phyloP scores from a whole-genome alignment of 176 grass and related monocot species.

The Oryza nivara region DNA sequence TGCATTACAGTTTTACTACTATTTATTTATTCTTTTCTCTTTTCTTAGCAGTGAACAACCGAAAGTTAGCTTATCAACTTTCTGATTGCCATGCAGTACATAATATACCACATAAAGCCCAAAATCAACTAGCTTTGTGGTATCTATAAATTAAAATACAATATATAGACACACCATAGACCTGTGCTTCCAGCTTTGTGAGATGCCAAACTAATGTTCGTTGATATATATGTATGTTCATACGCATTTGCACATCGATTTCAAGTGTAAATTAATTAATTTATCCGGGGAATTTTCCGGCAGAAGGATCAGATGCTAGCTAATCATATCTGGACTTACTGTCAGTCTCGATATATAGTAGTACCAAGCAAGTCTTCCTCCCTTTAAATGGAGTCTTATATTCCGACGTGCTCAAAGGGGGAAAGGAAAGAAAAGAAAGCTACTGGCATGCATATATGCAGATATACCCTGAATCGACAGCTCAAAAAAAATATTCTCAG shows the following conservation, averaged over 20 bases:
- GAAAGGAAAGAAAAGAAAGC: neutral
- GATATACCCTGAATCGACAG: neutral
- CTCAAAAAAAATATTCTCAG: neutral
- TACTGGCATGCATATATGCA: neutral
- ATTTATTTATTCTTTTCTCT: neutral
- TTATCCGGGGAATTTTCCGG: neutral
- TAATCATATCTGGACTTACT: neutral
- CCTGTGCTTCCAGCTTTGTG: neutral
- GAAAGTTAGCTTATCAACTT: neutral
- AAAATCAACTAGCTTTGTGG: neutral
- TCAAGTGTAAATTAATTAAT: neutral
- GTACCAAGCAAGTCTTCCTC: neutral
- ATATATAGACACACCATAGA: neutral
- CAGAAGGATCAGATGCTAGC: conserved; percentile 26
- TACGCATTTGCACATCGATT: neutral
- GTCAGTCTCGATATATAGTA: neutral
- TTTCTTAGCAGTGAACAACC: neutral
- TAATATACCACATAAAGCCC: neutral
- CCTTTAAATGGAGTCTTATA: neutral
- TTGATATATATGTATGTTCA: neutral
- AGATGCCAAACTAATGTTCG: neutral
- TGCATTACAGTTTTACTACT: neutral
- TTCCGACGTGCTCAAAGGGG: neutral
- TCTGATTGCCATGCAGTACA: neutral
- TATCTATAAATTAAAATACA: neutral